A percentile compares a stretch with the other conserved stretches of the same genome.
Conservation (phyloP, 2,329 filamentous ascomycete species). For the Bipolaris sorokiniana region DNA sequence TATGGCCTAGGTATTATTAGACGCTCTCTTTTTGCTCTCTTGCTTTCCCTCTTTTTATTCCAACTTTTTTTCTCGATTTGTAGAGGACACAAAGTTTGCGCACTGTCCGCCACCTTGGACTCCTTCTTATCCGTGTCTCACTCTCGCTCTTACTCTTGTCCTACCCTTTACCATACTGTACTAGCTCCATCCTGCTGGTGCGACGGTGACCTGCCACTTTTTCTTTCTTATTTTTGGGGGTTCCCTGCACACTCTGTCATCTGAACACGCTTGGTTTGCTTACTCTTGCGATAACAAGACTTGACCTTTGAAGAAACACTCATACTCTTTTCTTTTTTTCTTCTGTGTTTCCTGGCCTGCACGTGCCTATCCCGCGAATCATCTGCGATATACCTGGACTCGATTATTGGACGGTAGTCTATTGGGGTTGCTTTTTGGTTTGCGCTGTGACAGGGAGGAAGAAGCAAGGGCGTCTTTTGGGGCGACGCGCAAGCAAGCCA, state of each 20-base stretch:
- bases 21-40: background rate
- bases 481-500: background rate
- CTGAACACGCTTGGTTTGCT: background rate
- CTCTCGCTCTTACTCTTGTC: constrained; percentile 1
- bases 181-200: background rate
- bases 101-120: background rate
- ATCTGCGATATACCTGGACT: background rate
- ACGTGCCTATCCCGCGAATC: background rate
- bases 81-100: background rate
- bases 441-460: background rate
- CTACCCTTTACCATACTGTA: background rate
- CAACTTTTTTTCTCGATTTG: background rate
- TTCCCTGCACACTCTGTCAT: background rate
- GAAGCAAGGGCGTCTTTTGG: background rate
- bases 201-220: background rate
- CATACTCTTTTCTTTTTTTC: background rate
- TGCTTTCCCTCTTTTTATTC: background rate
- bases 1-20: background rate
- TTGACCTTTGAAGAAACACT: background rate
- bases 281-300: background rate
- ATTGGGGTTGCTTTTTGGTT: background rate
- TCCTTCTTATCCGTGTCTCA: background rate
- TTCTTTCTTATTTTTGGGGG: background rate
- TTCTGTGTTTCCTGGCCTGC: background rate
- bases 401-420: background rate